Evolutionary conservation across 1,284 basidiomycete species (phyloP).

Genomic region (Ganoderma leucocontextum): DNA sequence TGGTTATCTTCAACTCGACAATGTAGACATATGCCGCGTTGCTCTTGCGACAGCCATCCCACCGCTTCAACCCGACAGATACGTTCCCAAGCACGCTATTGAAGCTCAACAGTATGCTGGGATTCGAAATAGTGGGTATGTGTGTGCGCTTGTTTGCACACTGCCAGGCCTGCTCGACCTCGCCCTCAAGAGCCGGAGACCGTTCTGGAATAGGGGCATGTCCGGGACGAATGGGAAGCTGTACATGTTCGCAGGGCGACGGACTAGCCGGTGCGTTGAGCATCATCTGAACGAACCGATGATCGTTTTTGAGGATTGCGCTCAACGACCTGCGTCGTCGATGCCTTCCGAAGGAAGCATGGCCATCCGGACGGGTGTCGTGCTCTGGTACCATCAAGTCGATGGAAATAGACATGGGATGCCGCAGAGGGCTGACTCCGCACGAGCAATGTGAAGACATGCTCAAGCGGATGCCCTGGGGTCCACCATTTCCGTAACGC

Average conservation of each 20-base stretch:
- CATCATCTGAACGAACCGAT: conserved; percentile 15
- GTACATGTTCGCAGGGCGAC: not conserved
- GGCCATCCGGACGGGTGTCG: not conserved
- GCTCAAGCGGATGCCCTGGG: conserved; percentile 13
- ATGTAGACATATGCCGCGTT: conserved; percentile 15
- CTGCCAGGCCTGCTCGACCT: conserved; percentile 4
- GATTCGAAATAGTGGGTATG: conserved; percentile 7
- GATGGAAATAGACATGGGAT: conserved; percentile 6
- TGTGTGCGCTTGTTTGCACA: conserved; percentile 14
- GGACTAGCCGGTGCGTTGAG: conserved; percentile 1
- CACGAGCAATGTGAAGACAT: conserved; percentile 8
- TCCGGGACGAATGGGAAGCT: not conserved
- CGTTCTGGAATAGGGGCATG: too few relatives aligned
- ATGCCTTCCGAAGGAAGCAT: not conserved
- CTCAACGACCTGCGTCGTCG: conserved; percentile 8
- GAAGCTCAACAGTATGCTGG: conserved; percentile 15
- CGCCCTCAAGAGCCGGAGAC: not conserved
- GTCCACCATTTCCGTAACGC: not conserved
- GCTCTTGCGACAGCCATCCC: conserved; percentile 16
- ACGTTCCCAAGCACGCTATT: not conserved
- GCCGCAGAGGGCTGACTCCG: conserved; percentile 2
- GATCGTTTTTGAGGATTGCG: conserved; percentile 1
- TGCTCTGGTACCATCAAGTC: conserved; percentile 13
- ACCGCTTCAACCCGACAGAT: conserved; percentile 11
- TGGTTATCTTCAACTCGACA: conserved; percentile 6